These are phyloP conservation scores for Lonicera japonica DNA, from an alignment of 129 eudicot genomes.

Conservation along the genomic window DNA sequence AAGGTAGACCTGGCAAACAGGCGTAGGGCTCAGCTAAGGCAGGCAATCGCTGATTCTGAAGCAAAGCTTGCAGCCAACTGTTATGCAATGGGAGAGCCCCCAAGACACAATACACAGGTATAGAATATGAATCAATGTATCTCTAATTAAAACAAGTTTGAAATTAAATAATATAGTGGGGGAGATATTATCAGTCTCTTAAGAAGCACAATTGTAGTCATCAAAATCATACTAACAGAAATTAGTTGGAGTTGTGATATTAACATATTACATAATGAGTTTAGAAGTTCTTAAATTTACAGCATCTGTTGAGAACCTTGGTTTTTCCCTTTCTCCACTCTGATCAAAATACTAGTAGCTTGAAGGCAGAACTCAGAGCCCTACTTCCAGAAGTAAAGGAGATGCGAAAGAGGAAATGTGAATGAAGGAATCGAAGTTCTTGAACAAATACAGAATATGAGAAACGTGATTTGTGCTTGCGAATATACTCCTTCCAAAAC, in stretches of 20 bases:
- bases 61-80: slow-evolving; percentile 82
- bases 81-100: slow-evolving; percentile 76
- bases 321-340: slow-evolving; percentile 38
- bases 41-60: slow-evolving; percentile 79
- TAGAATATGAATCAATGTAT: too few species aligned
- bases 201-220: too few species aligned
- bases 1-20: slow-evolving; percentile 76
- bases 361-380: slow-evolving; percentile 76
- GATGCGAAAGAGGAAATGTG: slow-evolving; percentile 70
- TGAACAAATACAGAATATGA: slow-evolving; percentile 58
- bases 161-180: too few species aligned
- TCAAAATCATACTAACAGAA: too few species aligned
- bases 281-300: too few species aligned
- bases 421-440: slow-evolving; percentile 56
- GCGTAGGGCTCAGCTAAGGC: slow-evolving; percentile 67
- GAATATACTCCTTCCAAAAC: slow-evolving; percentile 19
- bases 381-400: slow-evolving; percentile 76
- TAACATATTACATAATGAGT: too few species aligned
- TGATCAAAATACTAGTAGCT: slow-evolving; percentile 56
- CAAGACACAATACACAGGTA: slow-evolving; percentile 82
- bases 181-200: too few species aligned
- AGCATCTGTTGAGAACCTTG: neutral
- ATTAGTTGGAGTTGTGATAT: too few species aligned
- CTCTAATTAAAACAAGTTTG: neutral
- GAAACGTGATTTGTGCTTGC: slow-evolving; percentile 41